Conservation (phyloP, 352 stramenopile genomes). For the Phytophthora megakarya region DNA sequence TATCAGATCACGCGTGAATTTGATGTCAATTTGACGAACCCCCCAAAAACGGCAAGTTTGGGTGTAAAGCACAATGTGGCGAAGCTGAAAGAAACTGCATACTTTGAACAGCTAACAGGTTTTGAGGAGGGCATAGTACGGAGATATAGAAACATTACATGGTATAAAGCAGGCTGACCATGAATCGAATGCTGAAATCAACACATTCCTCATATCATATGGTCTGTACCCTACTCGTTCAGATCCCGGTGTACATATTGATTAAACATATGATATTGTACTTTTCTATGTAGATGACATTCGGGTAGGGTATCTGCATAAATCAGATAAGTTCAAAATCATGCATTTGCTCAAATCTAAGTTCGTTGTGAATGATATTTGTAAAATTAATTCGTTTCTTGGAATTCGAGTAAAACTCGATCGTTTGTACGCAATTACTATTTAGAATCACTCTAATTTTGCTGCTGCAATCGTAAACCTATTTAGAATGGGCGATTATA, state of each 20-base stretch:
- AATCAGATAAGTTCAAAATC: too few species aligned
- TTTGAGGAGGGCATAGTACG: too few species aligned
- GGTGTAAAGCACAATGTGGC: too few species aligned
- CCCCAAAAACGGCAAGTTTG: too few species aligned
- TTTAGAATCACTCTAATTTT: not conserved
- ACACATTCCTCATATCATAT: not conserved
- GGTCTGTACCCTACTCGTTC: not conserved
- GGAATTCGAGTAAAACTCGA: not conserved
- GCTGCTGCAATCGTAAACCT: not conserved
- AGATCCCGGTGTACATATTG: slow-evolving; percentile 3
- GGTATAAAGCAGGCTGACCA: slow-evolving; percentile 8
- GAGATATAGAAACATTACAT: too few species aligned
- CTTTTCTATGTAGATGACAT: slow-evolving; percentile 14
- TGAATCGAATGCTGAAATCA: slow-evolving; percentile 11
- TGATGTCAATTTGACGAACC: too few species aligned
- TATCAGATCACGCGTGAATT: too few species aligned
- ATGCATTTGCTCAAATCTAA: not conserved
- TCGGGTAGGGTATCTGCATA: not conserved
- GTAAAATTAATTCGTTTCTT: not conserved
- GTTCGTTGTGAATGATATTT: slow-evolving; percentile 7
- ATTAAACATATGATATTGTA: not conserved
- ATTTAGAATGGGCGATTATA: slow-evolving; percentile 5
- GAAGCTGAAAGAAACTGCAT: too few species aligned
- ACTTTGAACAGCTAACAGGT: too few species aligned
- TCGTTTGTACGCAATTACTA: not conserved